A percentile compares a stretch with the other conserved stretches of the same genome.
Conservation (phyloP, 1,139 yeast species). For the Taiozyma sp. region DNA sequence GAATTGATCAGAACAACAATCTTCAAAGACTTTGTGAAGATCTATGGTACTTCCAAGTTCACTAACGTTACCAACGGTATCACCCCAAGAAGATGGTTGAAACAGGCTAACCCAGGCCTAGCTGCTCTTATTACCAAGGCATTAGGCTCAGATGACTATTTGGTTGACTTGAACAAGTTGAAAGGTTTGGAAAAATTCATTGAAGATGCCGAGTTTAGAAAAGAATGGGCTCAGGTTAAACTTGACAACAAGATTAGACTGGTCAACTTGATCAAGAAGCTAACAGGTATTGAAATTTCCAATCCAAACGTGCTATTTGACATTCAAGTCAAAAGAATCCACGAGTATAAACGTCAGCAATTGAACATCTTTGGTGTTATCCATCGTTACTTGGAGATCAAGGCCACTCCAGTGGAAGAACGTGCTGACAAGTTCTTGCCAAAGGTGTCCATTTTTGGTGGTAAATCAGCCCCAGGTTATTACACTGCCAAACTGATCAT, state of each 20-base stretch:
- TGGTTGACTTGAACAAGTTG: constrained; percentile 63
- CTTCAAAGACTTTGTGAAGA: constrained; percentile 81
- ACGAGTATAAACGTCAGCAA: constrained; percentile 94
- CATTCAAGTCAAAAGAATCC: constrained; percentile 91
- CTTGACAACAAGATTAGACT: constrained; percentile 61
- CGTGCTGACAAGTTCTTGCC: constrained; percentile 61
- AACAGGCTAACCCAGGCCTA: constrained; percentile 84
- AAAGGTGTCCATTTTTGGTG: constrained; percentile 82
- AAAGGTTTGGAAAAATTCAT: constrained; percentile 63
- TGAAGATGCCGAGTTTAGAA: constrained; percentile 63
- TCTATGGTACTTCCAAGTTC: constrained; percentile 78
- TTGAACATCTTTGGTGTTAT: constrained; percentile 87
- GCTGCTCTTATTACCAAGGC: constrained; percentile 67
- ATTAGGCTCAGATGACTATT: constrained; percentile 63
- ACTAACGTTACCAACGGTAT: constrained; percentile 93
- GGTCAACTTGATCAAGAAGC: constrained; percentile 61
- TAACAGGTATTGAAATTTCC: constrained; percentile 65
- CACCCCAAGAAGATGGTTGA: constrained; percentile 95
- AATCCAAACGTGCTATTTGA: constrained; percentile 73
- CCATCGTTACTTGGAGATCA: constrained; percentile 72
- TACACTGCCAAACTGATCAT: constrained; percentile 91
- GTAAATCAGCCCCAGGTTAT: constrained; percentile 96
- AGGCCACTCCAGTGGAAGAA: constrained; percentile 61
- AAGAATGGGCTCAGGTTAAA: constrained; percentile 69
- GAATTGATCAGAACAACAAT: constrained; percentile 86